Evolutionary conservation across 164 flowering plant species (phyloP).

Genomic region (Magnolia officinalis): DNA sequence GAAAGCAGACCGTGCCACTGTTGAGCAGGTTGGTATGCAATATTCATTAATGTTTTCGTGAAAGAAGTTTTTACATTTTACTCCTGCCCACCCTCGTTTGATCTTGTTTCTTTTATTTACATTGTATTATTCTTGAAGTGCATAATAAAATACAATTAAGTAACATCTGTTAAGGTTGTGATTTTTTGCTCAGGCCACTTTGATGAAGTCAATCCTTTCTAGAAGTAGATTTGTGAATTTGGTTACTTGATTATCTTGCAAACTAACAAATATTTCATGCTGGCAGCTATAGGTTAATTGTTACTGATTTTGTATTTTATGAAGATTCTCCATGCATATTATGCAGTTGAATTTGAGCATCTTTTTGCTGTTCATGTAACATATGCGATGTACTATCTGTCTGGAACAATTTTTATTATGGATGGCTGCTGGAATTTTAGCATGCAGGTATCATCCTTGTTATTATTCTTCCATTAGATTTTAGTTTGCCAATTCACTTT

Average conservation of each 20-base stretch:
- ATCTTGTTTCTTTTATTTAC: neutral
- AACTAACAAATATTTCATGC: neutral
- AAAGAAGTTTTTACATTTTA: neutral
- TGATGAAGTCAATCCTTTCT: too few species aligned
- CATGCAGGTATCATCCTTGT: too few species aligned
- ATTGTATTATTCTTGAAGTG: neutral
- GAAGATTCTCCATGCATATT: neutral
- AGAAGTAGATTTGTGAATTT: neutral
- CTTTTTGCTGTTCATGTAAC: too few species aligned
- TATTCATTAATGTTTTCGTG: neutral
- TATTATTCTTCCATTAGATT: too few species aligned
- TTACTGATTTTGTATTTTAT: neutral
- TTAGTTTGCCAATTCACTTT: too few species aligned
- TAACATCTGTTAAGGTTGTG: too few species aligned
- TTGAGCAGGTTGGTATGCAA: constrained; percentile 66
- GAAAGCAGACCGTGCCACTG: constrained; percentile 95
- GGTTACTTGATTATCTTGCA: neutral
- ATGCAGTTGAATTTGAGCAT: too few species aligned
- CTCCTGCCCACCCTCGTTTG: neutral
- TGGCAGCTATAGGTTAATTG: neutral
- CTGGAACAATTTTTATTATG: too few species aligned
- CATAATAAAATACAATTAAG: too few species aligned
- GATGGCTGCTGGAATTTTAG: too few species aligned
- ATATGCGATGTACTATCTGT: too few species aligned
- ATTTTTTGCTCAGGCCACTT: too few species aligned